Evolutionary conservation across 192 early-diverging fungal genomes (phyloP), one percentile per base, ranked within the genome.

Genomic region (Phlyctochytrium planicorne): DNA sequence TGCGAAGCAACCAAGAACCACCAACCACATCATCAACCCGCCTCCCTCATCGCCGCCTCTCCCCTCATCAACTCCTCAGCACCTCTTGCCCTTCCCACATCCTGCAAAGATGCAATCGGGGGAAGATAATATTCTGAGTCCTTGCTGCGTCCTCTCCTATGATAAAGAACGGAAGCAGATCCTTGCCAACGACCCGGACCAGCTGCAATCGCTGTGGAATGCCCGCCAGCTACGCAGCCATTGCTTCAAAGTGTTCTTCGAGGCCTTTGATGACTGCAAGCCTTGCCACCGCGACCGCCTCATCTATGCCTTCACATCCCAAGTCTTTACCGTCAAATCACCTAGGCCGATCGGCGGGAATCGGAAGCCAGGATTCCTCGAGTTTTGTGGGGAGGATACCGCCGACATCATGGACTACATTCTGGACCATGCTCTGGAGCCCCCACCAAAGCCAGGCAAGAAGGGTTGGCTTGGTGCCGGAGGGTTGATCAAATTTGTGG

Each of bases 281-380:
- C 12, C 10, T 10, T 10, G 10, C 40, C 55, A 57, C 55, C 55
- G 20, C 27, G 55, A 57, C 55, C 55, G 55, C 12, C 10, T 57
- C 20, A 12, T 14, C 16, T 57, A 20, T 57, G 55, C 55, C 55
- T 57, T 57, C 25, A 27, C 27, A 12, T 12, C 55, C 20, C 10
- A 57, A 29, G 25, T 25, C 55, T 57, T 57, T 27, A 57, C 27
- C 27, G 12, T 57, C 20, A 14, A 57, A 29, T 6, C 55, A 4
- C 55, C 55, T 10, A 12, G 55, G 25, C 55, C 55, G 20, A 57
- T 57, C 55, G 55, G 55, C 55, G 55, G 55, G 14, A 57, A 57
- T 6, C 55, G 55, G 6, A 12, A 27, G 20, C 55, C 55, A 25
- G 55, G 55, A 27, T 57, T 57, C 55, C 55, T 57, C 55, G 25